Conservation (phyloP, 352 stramenopile genomes). For the Pythium oligandrum region DNA sequence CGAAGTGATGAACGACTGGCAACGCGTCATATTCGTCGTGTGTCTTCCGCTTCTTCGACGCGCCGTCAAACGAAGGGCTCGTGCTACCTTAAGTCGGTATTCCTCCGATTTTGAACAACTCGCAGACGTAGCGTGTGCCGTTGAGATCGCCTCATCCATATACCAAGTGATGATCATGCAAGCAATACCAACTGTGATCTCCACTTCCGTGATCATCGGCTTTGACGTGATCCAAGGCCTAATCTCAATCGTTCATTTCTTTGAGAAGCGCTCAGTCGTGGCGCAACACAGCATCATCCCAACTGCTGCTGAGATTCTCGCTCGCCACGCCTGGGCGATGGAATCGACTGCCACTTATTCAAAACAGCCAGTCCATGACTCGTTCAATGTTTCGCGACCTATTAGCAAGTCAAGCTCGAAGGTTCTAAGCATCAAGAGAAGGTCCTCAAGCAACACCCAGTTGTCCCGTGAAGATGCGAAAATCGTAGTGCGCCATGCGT, state of each 20-base stretch:
- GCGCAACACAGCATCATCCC: neutral
- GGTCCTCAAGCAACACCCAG: too few relatives aligned
- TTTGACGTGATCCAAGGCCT: conserved; percentile 1
- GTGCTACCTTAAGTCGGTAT: neutral
- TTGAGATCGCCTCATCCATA: conserved; percentile 2
- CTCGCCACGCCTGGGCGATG: too few relatives aligned
- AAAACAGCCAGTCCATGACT: too few relatives aligned
- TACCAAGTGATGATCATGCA: conserved; percentile 4
- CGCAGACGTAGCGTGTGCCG: neutral
- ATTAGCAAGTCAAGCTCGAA: too few relatives aligned
- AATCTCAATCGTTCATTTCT: neutral
- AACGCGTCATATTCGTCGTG: neutral
- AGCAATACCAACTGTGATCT: neutral
- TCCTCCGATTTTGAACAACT: neutral
- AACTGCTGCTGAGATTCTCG: neutral
- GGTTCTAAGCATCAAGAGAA: too few relatives aligned
- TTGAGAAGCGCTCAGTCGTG: neutral
- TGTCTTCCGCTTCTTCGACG: neutral
- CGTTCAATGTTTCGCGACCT: too few relatives aligned
- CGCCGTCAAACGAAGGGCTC: neutral
- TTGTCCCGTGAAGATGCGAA: too few relatives aligned
- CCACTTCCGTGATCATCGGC: neutral
- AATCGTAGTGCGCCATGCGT: neutral
- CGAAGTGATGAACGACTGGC: neutral
- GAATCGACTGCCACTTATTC: too few relatives aligned